Conservation (phyloP, 257 asterid genomes). For the Henckelia pumila region DNA sequence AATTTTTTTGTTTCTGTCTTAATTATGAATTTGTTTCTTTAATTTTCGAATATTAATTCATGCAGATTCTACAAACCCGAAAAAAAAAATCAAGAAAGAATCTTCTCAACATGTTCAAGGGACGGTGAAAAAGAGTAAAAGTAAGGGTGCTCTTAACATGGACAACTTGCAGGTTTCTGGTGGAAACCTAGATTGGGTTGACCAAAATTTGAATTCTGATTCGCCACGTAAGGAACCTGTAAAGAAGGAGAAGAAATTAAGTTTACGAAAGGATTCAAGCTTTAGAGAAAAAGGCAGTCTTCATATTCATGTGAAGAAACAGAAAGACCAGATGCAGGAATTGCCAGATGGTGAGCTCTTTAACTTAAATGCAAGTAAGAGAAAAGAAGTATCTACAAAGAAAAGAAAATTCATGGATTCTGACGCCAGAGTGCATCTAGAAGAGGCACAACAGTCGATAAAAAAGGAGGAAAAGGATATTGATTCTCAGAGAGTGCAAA, state of each 20-base stretch:
- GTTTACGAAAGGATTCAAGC: slow-evolving; percentile 34
- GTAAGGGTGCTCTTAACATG: slow-evolving; percentile 28
- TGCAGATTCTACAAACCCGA: slow-evolving; percentile 59
- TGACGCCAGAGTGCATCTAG: slow-evolving; percentile 29
- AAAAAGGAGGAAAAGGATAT: slow-evolving; percentile 41
- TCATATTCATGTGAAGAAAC: slow-evolving; percentile 38
- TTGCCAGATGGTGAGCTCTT: slow-evolving; percentile 33
- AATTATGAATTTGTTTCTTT: slow-evolving; percentile 25
- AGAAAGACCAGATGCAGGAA: slow-evolving; percentile 34
- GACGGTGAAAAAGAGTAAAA: slow-evolving; percentile 41
- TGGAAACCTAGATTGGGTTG: slow-evolving; percentile 30
- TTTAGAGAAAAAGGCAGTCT: slow-evolving; percentile 33
- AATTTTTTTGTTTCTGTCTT: slow-evolving; percentile 25
- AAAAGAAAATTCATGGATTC: slow-evolving; percentile 55
- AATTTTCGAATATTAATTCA: slow-evolving; percentile 31
- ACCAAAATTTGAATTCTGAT: slow-evolving; percentile 27
- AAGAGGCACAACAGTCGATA: slow-evolving; percentile 27
- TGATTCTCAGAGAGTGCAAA: slow-evolving; percentile 53
- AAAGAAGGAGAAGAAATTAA: slow-evolving; percentile 40
- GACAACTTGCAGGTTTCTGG: slow-evolving; percentile 36
- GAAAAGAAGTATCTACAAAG: slow-evolving; percentile 39
- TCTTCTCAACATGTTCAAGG: slow-evolving; percentile 39
- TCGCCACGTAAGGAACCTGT: slow-evolving; percentile 35
- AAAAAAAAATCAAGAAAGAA: slow-evolving; percentile 51
- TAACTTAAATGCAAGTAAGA: slow-evolving; percentile 30